Evolutionary conservation across 805 yeast species (phyloP).

Genomic region (Pichia deserticola): DNA sequence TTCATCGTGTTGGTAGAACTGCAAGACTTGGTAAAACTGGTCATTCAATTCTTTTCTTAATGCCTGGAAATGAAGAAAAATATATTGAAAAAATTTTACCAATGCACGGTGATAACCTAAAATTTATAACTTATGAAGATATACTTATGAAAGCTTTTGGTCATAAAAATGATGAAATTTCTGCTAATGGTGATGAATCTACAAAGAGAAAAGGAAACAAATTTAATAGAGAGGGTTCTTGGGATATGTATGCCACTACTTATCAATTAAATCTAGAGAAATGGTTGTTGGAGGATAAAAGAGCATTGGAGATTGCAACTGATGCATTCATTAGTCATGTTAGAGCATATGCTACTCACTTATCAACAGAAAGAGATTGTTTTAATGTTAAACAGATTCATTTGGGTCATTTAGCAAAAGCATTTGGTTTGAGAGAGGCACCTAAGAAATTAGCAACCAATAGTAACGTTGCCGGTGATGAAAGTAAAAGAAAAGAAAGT

Average conservation of each 20-base stretch:
- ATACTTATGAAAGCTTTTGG: slow-evolving; percentile 24
- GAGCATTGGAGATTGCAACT: slow-evolving; percentile 57
- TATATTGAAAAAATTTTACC: slow-evolving; percentile 58
- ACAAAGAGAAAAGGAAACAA: slow-evolving; percentile 15
- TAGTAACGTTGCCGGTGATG: slow-evolving; percentile 28
- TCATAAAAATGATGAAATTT: slow-evolving; percentile 18
- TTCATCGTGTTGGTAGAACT: slow-evolving; percentile 95
- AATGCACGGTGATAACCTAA: slow-evolving; percentile 47
- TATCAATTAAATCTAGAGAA: slow-evolving; percentile 91
- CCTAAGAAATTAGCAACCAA: slow-evolving; percentile 63
- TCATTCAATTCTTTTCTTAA: slow-evolving; percentile 63
- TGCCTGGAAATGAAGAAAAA: slow-evolving; percentile 87
- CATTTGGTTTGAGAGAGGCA: slow-evolving; percentile 90
- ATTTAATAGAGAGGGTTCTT: slow-evolving; percentile 32
- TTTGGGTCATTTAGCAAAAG: slow-evolving; percentile 92
- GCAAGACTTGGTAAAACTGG: slow-evolving; percentile 96
- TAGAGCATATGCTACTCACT: slow-evolving; percentile 94
- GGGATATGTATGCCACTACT: slow-evolving; percentile 95
- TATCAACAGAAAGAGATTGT: slow-evolving; percentile 65
- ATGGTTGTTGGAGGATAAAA: slow-evolving; percentile 67
- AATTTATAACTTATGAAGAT: slow-evolving; percentile 42
- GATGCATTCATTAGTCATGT: slow-evolving; percentile 83
- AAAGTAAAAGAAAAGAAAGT: slow-evolving; percentile 50
- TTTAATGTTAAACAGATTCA: slow-evolving; percentile 82
- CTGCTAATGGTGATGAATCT: slow-evolving; percentile 14